Percentiles rank a stretch among this genome's conserved stretches.
phyloP scores from a whole-genome alignment of 331 rosid genomes.

The Erythrophleum ivorense region DNA sequence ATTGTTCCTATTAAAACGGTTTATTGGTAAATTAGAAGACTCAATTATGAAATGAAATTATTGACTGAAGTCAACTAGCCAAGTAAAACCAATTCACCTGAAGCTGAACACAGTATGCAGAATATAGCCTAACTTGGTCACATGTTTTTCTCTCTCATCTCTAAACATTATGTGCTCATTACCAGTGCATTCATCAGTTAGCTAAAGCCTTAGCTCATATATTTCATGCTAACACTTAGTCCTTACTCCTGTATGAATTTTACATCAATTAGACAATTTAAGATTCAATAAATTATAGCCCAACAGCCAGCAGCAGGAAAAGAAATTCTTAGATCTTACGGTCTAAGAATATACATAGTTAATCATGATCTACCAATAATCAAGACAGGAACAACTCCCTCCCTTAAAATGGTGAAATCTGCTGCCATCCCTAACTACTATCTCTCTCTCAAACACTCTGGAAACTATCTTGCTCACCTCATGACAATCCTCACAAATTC shows the following conservation, averaged over 20 bases:
- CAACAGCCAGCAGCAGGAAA: not conserved
- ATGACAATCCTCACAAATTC: slow-evolving; percentile 69
- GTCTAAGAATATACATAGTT: not conserved
- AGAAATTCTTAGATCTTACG: not conserved
- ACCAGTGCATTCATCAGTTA: not conserved
- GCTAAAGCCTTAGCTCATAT: not conserved
- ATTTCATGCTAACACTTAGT: not conserved
- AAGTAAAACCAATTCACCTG: not conserved
- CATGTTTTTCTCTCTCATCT: not conserved
- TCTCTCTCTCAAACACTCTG: slow-evolving; percentile 54
- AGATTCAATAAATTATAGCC: not conserved
- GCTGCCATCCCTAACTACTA: slow-evolving; percentile 58
- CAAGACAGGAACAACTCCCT: slow-evolving; percentile 61
- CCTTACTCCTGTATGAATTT: not conserved
- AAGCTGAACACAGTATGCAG: not conserved
- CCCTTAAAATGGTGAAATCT: slow-evolving; percentile 65
- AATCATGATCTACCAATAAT: slow-evolving; percentile 53
- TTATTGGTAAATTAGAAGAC: not conserved
- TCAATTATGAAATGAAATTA: not conserved
- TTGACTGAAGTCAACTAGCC: not conserved
- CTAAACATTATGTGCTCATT: not conserved
- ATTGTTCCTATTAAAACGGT: not conserved
- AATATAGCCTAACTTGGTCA: not conserved
- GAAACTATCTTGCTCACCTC: slow-evolving; percentile 55
- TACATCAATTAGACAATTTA: not conserved